These are phyloP conservation scores for Hypoxylon sp. DNA, from an alignment of 2,329 filamentous ascomycete species.

Conservation along the genomic window DNA sequence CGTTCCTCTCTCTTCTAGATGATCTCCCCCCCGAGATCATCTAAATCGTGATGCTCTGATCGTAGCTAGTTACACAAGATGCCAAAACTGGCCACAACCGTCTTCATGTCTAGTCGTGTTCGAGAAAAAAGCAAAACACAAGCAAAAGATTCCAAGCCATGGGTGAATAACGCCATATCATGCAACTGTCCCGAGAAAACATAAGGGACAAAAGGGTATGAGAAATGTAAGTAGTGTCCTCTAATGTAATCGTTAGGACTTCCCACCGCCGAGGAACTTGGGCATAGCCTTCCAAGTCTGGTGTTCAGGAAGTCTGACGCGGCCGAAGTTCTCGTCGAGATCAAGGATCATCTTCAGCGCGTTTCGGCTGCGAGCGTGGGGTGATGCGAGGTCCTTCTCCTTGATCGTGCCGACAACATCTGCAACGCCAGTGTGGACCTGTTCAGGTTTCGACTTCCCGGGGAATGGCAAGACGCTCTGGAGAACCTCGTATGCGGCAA, in stretches of 20 bases:
- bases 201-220: slow-evolving; percentile 42
- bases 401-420: slow-evolving; percentile 75
- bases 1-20: slow-evolving; percentile 20
- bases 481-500: slow-evolving; percentile 94
- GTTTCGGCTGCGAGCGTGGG: slow-evolving; percentile 79
- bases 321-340: slow-evolving; percentile 92
- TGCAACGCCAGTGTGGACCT: slow-evolving; percentile 70
- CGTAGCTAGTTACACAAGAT: slow-evolving; percentile 46
- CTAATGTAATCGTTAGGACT: slow-evolving; percentile 28
- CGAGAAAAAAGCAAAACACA: slow-evolving; percentile 39
- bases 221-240: slow-evolving; percentile 29
- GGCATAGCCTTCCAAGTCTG: slow-evolving; percentile 69
- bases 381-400: slow-evolving; percentile 70
- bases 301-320: slow-evolving; percentile 72
- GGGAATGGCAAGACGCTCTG: slow-evolving; percentile 86
- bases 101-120: slow-evolving; percentile 21
- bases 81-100: slow-evolving; percentile 41
- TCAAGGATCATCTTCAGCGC: slow-evolving; percentile 96
- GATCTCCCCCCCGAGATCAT: slow-evolving; percentile 26
- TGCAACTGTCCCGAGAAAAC: slow-evolving; percentile 47
- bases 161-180: slow-evolving; percentile 50
- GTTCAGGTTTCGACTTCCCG: slow-evolving; percentile 67
- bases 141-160: slow-evolving; percentile 46
- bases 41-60: slow-evolving; percentile 24
- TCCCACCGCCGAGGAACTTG: slow-evolving; percentile 60